A percentile compares a stretch with the other conserved stretches of the same genome.
Conservation (phyloP, 768 basidiomycete genomes). For the Amanita pseudoporphyria region DNA sequence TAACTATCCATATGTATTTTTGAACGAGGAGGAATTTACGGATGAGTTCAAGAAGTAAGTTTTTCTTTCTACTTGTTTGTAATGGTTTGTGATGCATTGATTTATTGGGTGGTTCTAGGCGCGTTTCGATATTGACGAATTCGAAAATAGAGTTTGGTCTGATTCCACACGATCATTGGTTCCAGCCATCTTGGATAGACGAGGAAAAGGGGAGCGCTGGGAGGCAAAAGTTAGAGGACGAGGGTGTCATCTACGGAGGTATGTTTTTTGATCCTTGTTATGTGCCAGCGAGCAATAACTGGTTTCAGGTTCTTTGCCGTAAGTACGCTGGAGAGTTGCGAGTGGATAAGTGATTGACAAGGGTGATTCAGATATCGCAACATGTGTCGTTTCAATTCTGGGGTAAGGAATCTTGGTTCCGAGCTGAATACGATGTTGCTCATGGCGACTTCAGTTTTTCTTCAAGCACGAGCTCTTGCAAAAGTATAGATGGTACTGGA, state of each 20-base stretch:
- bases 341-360: neutral
- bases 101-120: constrained; percentile 13
- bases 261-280: constrained; percentile 19
- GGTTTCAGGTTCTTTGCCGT: constrained; percentile 5
- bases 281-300: neutral
- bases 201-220: constrained; percentile 50
- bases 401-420: constrained; percentile 26
- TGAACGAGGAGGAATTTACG: constrained; percentile 76
- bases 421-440: neutral
- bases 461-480: constrained; percentile 59
- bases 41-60: constrained; percentile 63
- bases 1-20: constrained; percentile 75
- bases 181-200: constrained; percentile 67
- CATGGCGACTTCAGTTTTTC: constrained; percentile 39
- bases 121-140: constrained; percentile 19
- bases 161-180: constrained; percentile 63
- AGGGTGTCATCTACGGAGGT: constrained; percentile 34
- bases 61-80: neutral
- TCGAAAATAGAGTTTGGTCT: constrained; percentile 39
- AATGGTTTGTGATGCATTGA: neutral
- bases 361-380: constrained; percentile 37
- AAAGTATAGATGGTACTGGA: constrained; percentile 72
- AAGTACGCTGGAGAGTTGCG: constrained; percentile 18
- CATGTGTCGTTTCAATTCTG: constrained; percentile 65
- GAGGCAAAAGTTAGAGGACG: constrained; percentile 50